A percentile compares a stretch with the other conserved stretches of the same genome.
Evolutionary conservation across 371 early-diverging fungal genomes (phyloP).

Genomic region (Syncephalis plumigaleata): DNA sequence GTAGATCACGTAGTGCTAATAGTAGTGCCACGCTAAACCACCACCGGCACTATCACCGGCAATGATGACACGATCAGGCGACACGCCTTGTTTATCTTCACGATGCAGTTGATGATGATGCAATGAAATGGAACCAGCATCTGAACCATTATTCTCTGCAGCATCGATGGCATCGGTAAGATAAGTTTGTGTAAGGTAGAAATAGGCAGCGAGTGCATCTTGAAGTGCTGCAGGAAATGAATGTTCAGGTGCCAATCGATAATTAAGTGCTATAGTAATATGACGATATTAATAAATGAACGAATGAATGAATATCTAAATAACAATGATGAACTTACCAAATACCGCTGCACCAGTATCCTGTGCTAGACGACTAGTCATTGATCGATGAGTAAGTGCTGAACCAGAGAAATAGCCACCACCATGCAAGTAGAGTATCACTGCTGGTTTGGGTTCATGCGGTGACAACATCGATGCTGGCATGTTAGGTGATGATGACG

Average conservation of each 20-base stretch:
- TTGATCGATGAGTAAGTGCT: constrained; percentile 29
- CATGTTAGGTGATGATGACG: too few relatives aligned
- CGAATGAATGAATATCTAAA: not conserved
- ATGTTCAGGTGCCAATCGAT: constrained; percentile 58
- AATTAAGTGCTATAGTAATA: constrained; percentile 16
- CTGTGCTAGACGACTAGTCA: constrained; percentile 33
- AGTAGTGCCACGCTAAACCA: constrained; percentile 19
- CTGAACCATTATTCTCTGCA: constrained; percentile 7
- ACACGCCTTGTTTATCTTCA: constrained; percentile 5
- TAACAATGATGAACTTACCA: constrained; percentile 13
- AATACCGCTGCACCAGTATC: constrained; percentile 24
- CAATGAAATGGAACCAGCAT: constrained; percentile 1
- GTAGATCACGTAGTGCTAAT: constrained; percentile 17
- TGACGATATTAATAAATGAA: too few relatives aligned
- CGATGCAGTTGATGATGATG: too few relatives aligned
- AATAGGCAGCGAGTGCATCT: constrained; percentile 58
- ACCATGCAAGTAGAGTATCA: constrained; percentile 46
- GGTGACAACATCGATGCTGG: too few relatives aligned
- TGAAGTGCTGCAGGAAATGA: constrained; percentile 70
- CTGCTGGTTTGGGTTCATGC: not conserved
- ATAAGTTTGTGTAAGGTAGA: constrained; percentile 19
- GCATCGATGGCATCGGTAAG: constrained; percentile 28
- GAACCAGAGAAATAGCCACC: constrained; percentile 43
- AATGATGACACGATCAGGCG: constrained; percentile 18
- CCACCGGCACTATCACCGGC: constrained; percentile 50